Percentiles rank a stretch among this genome's conserved stretches.
phyloP scores from a whole-genome alignment of 768 basidiomycete genomes.

The Mycena kentingensis region DNA sequence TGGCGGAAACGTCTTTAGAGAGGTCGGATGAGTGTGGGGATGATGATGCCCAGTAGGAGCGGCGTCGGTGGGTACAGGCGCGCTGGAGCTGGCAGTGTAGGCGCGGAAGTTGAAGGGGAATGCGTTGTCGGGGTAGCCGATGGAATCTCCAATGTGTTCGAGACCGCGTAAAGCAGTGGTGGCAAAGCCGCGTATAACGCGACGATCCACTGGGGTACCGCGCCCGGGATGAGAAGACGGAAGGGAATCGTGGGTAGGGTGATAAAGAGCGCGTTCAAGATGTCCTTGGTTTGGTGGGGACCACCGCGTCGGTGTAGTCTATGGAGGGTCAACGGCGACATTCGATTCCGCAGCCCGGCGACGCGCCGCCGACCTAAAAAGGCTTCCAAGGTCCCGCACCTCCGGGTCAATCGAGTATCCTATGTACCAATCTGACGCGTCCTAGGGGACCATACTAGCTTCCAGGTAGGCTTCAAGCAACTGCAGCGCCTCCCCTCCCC shows the following conservation, averaged over 20 bases:
- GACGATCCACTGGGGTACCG: slow-evolving; percentile 5
- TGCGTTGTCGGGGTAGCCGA: slow-evolving; percentile 3
- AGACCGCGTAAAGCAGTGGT: slow-evolving; percentile 2
- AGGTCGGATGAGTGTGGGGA: slow-evolving; percentile 35
- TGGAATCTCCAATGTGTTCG: background rate
- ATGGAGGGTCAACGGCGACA: background rate
- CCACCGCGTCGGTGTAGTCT: slow-evolving; percentile 13
- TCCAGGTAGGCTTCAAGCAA: slow-evolving; percentile 49
- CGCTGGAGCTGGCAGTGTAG: slow-evolving; percentile 30
- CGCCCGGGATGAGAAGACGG: slow-evolving; percentile 13
- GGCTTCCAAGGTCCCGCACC: slow-evolving; percentile 52
- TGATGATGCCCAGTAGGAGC: slow-evolving; percentile 34
- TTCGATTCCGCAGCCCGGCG: background rate
- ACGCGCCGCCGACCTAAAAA: slow-evolving; percentile 15
- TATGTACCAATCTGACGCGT: background rate
- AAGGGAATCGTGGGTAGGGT: slow-evolving; percentile 15
- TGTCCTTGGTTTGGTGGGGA: background rate
- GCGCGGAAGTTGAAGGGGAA: slow-evolving; percentile 27
- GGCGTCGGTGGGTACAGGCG: slow-evolving; percentile 41
- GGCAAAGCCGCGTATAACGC: slow-evolving; percentile 13
- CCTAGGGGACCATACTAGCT: slow-evolving; percentile 58
- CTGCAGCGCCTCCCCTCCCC: slow-evolving; percentile 1
- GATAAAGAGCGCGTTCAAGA: slow-evolving; percentile 13
- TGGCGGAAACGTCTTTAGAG: slow-evolving; percentile 31
- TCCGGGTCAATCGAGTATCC: background rate